Conservation (phyloP, 768 basidiomycete genomes). For the Auriscalpium microsporum region DNA sequence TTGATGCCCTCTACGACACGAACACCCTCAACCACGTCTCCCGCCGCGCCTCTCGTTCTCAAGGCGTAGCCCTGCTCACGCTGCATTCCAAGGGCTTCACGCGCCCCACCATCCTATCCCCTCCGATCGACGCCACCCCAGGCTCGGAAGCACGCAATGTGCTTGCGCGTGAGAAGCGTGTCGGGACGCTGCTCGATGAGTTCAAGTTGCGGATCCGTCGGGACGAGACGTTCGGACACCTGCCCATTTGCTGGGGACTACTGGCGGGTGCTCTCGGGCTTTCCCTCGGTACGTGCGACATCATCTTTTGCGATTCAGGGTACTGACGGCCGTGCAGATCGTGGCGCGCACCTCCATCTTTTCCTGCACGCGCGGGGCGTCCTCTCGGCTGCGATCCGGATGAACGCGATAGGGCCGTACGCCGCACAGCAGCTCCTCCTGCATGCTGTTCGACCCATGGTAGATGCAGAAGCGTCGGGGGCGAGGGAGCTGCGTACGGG, state of each 20-base stretch:
- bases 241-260: slow-evolving; percentile 87
- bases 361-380: slow-evolving; percentile 89
- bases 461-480: slow-evolving; percentile 40
- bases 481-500: background rate
- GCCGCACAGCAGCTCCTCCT: slow-evolving; percentile 81
- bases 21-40: slow-evolving; percentile 89
- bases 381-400: slow-evolving; percentile 83
- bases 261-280: slow-evolving; percentile 72
- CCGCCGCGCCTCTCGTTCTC: slow-evolving; percentile 78
- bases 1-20: slow-evolving; percentile 75
- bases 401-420: slow-evolving; percentile 92
- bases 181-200: slow-evolving; percentile 42
- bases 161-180: slow-evolving; percentile 11
- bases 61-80: slow-evolving; percentile 88
- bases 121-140: slow-evolving; percentile 14
- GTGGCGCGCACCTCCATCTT: slow-evolving; percentile 79
- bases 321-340: slow-evolving; percentile 39
- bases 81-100: slow-evolving; percentile 80
- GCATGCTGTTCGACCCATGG: slow-evolving; percentile 58
- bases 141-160: slow-evolving; percentile 17
- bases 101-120: slow-evolving; percentile 31
- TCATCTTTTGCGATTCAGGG: background rate
- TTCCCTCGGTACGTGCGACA: slow-evolving; percentile 44
- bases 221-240: slow-evolving; percentile 67
- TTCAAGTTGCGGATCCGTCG: slow-evolving; percentile 63